Percentiles rank a stretch among this genome's conserved stretches.
These are phyloP conservation scores for Brettanomyces bruxellensis DNA, from an alignment of 805 yeast species.

Conservation along the genomic window DNA sequence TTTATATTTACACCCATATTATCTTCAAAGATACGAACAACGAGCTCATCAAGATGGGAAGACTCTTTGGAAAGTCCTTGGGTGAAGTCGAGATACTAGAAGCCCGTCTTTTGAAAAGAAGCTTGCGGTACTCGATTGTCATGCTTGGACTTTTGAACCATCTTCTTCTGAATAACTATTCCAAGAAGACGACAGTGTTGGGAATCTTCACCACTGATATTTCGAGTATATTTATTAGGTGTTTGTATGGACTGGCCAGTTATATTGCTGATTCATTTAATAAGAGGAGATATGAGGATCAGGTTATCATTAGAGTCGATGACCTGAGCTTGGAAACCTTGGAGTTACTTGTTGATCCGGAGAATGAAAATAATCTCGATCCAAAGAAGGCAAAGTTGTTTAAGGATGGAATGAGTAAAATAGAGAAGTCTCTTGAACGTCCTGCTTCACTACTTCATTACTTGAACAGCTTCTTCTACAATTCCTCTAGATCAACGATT, in stretches of 20 bases:
- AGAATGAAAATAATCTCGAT: slow-evolving; percentile 1
- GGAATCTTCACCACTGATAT: slow-evolving; percentile 15
- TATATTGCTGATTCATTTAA: slow-evolving; percentile 9
- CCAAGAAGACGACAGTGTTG: slow-evolving; percentile 6
- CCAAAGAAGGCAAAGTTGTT: slow-evolving; percentile 1
- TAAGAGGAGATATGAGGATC: slow-evolving; percentile 1
- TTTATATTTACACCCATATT: slow-evolving; percentile 12
- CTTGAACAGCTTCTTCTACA: slow-evolving; percentile 22
- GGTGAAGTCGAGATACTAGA: slow-evolving; percentile 9
- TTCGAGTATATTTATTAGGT: slow-evolving; percentile 13
- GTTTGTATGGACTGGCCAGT: slow-evolving; percentile 8
- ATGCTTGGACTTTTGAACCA: slow-evolving; percentile 13
- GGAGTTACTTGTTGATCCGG: slow-evolving; percentile 6
- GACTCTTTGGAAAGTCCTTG: slow-evolving; percentile 2
- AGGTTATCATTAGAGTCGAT: background rate
- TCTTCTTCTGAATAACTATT: slow-evolving; percentile 7
- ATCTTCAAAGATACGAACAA: slow-evolving; percentile 3
- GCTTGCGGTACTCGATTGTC: slow-evolving; percentile 9
- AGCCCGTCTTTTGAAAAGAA: slow-evolving; percentile 11
- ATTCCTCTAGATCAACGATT: slow-evolving; percentile 18
- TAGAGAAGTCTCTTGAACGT: slow-evolving; percentile 10
- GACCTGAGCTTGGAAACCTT: background rate
- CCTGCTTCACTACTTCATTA: slow-evolving; percentile 13
- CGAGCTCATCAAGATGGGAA: background rate
- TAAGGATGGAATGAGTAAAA: slow-evolving; percentile 1